Evolutionary conservation across 768 basidiomycete genomes (phyloP), one percentile per base, ranked within the genome.

Genomic region (Boletus vermiculosoides): DNA sequence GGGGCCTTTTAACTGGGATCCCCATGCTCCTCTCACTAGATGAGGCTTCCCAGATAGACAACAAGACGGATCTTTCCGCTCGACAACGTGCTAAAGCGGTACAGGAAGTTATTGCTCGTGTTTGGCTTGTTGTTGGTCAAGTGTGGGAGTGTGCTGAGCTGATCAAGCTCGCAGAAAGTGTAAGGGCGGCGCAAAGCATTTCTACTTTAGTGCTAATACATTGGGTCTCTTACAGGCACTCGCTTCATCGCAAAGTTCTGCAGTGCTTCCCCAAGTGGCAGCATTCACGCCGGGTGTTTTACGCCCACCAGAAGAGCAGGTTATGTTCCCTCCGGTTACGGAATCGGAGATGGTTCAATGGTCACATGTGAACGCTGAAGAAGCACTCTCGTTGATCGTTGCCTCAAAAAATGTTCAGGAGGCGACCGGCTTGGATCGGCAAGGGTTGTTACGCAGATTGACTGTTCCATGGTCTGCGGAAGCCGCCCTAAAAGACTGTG

Each of bases 1-100:
- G 87, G 41, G 88, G 85, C 3, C 63, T 96, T 40, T 73, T 94
- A 18, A 84, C 85, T 2, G 90, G 92, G 22, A 73, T 92, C 34
- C 94, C 94, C 5, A 94, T 97, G 91, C 71, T 97, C 28, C 67
- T 92, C n/a, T 85, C 90, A 2, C 70, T 96, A 49, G 83, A 90
- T 54, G 70, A 64, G 8, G 82, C 82, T 11, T 74, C 81, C 4
- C 76, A 76, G 34, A 63, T 76, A 28, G 76, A 77, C n/a, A 74
- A 77, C 18, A 65, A 66, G 12, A 71, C 74, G 33, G 77, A 82
- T 57, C 52, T 66, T 45, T 69, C 71, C n/a, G 68, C 66, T 28
- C 66, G 73, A 22, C 76, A 76, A 59, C 83, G 84, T 57, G 74
- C 77, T 25, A 75, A 71, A 54, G 80, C 79, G 4, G 78, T 94